Base-by-base conservation (phyloP, 768 basidiomycete species). In the Terana coerulea region DNA sequence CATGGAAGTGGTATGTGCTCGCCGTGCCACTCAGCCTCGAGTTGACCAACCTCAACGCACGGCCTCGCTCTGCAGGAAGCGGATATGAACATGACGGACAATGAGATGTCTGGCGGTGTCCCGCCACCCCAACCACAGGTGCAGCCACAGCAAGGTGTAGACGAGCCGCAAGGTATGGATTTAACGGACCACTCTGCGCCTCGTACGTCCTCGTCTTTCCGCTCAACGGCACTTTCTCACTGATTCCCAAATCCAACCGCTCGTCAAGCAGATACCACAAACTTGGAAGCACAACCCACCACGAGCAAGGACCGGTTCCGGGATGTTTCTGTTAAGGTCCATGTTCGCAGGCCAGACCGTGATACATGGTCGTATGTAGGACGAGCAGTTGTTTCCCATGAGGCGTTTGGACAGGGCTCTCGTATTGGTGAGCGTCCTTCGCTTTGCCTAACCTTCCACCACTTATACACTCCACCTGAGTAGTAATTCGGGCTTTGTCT, bases 281-380 rank as follows among this genome's bases (percentile, higher is more conserved):
- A 19, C 52, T 80, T n/a, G n/a, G n/a, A n/a, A 40, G 39, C 21
- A 24, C 39, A 21, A 40, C 30, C n/a, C 15, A 22, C 45, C 5
- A 21, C 22, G 30, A 34, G 25, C 45, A 29, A 80, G 51, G 83
- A 85, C 60, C 73, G 66, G 49, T 86, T 88, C 62, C 81, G 84
- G 47, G 88, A 91, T 52, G 79, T 91, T 53, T 79, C 86, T 52
- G 90, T 91, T 53, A 91, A 91, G 65, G 88, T 92, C 17, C 90
- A 91, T 61, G 85, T 90, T 58, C 77, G 90, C 56, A 74, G 81
- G 58, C 84, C 89, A 30, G 89, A 90, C 49, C 80, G 73, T 62
- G 90, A 91, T 65, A 77, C 84, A 15, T 91, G 90, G 90, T 72
- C 80, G 24, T 92, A 91, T 59, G 76, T 91, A 44, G 90, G 90